phyloP scores from a whole-genome alignment of 2,329 filamentous ascomycete genomes.

The Claviceps spartinae region DNA sequence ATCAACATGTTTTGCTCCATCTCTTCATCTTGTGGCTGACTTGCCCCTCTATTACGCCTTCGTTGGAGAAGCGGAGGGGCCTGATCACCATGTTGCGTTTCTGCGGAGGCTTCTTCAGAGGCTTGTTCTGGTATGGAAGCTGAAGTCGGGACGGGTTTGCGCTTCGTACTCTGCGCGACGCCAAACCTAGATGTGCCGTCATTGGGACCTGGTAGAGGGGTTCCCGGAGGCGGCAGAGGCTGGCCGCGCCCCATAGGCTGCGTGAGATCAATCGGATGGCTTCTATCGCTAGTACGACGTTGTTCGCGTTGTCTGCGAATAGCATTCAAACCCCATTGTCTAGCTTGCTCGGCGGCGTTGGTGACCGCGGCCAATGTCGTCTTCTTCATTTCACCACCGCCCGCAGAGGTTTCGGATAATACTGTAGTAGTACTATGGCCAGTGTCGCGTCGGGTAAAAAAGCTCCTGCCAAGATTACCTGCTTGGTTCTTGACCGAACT shows the following conservation, averaged over 20 bases:
- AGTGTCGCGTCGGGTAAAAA: slow-evolving; percentile 27
- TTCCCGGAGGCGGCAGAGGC: slow-evolving; percentile 68
- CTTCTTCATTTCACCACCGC: slow-evolving; percentile 27
- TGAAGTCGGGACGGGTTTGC: slow-evolving; percentile 49
- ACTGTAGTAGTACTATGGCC: slow-evolving; percentile 17
- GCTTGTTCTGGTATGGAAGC: slow-evolving; percentile 18
- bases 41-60: slow-evolving; percentile 20
- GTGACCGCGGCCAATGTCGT: slow-evolving; percentile 40
- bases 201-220: slow-evolving; percentile 55
- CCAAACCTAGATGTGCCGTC: slow-evolving; percentile 46
- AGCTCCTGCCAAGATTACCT: slow-evolving; percentile 23
- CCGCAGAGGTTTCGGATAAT: slow-evolving; percentile 23
- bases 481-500: slow-evolving; percentile 28
- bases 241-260: slow-evolving; percentile 74
- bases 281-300: slow-evolving; percentile 20
- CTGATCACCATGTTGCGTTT: slow-evolving; percentile 14
- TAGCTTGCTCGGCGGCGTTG: slow-evolving; percentile 40
- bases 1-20: slow-evolving; percentile 44
- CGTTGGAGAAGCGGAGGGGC: slow-evolving; percentile 37
- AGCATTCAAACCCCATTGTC: slow-evolving; percentile 46
- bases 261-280: slow-evolving; percentile 29
- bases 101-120: slow-evolving; percentile 9
- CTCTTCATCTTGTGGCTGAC: slow-evolving; percentile 21
- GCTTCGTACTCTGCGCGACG: slow-evolving; percentile 43
- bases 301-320: slow-evolving; percentile 36